Percentiles rank a stretch among this genome's conserved stretches.
These are phyloP conservation scores for Cynara cardunculus DNA, from an alignment of 129 eudicot species.

Conservation along the genomic window DNA sequence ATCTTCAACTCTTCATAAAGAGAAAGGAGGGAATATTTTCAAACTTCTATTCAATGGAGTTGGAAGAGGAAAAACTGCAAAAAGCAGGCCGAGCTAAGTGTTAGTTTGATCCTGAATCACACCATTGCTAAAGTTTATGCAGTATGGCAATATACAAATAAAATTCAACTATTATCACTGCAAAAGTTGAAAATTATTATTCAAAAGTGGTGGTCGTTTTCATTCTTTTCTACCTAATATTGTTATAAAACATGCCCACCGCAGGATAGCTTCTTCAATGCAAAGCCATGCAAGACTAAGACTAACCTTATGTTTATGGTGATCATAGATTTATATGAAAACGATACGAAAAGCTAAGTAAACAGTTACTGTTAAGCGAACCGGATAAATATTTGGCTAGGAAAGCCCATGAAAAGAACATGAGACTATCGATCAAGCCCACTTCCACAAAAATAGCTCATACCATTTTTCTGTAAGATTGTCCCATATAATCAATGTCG, in stretches of 20 bases:
- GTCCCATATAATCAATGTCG: conserved; percentile 46
- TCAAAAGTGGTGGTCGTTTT: not conserved
- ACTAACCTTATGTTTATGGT: not conserved
- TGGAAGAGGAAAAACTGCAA: not conserved
- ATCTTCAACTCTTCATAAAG: too few relatives aligned
- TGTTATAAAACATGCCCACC: not conserved
- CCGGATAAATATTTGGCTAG: not conserved
- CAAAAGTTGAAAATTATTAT: too few relatives aligned
- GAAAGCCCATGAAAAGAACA: not conserved
- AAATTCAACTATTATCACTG: too few relatives aligned
- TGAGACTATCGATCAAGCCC: not conserved
- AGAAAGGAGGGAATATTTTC: not conserved
- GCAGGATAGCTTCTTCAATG: not conserved
- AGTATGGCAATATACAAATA: not conserved
- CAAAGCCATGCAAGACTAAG: not conserved
- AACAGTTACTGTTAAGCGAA: not conserved
- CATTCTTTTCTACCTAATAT: not conserved
- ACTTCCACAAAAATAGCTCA: not conserved
- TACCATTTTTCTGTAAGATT: conserved; percentile 16
- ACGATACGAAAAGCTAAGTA: not conserved
- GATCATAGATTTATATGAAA: not conserved
- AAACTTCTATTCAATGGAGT: not conserved
- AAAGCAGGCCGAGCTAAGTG: not conserved
- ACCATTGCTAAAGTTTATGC: not conserved
- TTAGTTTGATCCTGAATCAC: not conserved